These are phyloP conservation scores for Fraxinus cuspidata DNA, from an alignment of 257 asterid species.

Conservation along the genomic window DNA sequence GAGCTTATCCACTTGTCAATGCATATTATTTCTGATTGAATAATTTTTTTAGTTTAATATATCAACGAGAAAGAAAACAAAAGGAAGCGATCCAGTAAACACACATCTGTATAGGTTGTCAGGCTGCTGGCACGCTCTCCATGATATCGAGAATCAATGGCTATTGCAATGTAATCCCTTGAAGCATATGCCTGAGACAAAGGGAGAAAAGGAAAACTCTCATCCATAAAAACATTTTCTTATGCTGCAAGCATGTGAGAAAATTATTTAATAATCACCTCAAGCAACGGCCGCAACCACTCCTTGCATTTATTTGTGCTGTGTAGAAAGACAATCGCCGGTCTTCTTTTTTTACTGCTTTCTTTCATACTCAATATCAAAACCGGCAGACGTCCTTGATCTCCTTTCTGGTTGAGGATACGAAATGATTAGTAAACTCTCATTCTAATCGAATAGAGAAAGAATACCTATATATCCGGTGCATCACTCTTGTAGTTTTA, in stretches of 20 bases:
- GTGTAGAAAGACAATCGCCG: conserved; percentile 79
- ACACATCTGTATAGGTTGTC: conserved; percentile 83
- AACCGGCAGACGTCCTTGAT: conserved; percentile 90
- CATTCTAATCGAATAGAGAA: neutral
- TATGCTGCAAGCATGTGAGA: conserved; percentile 23
- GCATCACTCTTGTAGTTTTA: neutral
- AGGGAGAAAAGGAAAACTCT: conserved; percentile 18
- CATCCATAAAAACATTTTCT: neutral
- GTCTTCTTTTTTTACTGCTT: conserved; percentile 51
- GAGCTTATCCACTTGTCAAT: neutral
- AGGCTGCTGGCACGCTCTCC: conserved; percentile 83
- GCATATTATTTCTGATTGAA: neutral
- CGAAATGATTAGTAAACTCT: conserved; percentile 1
- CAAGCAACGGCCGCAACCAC: conserved; percentile 90
- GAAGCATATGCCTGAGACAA: conserved; percentile 85
- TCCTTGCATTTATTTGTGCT: conserved; percentile 92
- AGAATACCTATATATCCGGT: neutral
- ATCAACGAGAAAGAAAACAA: conserved; percentile 18
- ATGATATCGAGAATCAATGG: conserved; percentile 95
- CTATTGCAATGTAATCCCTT: conserved; percentile 77
- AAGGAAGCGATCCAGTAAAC: conserved; percentile 26
- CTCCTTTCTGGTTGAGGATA: conserved; percentile 61
- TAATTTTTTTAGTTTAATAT: neutral
- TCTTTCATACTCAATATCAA: conserved; percentile 68
- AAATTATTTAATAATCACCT: conserved; percentile 44